These are phyloP conservation scores for Saccharomyces kudriavzevii DNA, from an alignment of 805 yeast genomes.

Conservation along the genomic window DNA sequence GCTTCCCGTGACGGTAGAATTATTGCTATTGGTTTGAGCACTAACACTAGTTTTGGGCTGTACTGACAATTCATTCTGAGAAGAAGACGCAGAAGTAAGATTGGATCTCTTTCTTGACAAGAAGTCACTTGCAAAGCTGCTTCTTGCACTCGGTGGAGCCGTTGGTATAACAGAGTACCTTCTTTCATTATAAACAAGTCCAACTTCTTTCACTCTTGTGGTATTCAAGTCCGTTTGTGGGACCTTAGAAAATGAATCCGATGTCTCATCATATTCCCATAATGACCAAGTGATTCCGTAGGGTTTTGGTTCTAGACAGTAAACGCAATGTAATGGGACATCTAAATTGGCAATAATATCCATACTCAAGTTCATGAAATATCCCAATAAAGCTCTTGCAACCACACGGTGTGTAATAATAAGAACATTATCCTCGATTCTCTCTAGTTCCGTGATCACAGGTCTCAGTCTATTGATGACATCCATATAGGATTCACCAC, in stretches of 20 bases:
- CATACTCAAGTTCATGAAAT: slow-evolving; percentile 74
- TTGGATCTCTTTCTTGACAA: slow-evolving; percentile 10
- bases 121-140: slow-evolving; percentile 11
- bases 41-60: not conserved
- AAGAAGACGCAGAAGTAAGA: slow-evolving; percentile 2
- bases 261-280: slow-evolving; percentile 73
- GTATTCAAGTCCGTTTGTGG: slow-evolving; percentile 35
- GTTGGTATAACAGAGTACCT: slow-evolving; percentile 71
- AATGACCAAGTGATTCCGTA: slow-evolving; percentile 92
- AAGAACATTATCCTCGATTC: slow-evolving; percentile 80
- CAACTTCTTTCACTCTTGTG: slow-evolving; percentile 57
- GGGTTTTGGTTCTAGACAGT: slow-evolving; percentile 85
- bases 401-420: slow-evolving; percentile 88
- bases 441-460: slow-evolving; percentile 82
- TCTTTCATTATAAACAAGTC: slow-evolving; percentile 60
- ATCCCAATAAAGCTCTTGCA: slow-evolving; percentile 77
- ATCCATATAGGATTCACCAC: slow-evolving; percentile 92
- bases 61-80: not conserved
- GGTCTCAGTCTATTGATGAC: slow-evolving; percentile 87
- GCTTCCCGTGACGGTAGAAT: not conserved
- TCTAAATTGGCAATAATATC: slow-evolving; percentile 82
- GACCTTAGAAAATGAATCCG: slow-evolving; percentile 71
- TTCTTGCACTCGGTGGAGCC: slow-evolving; percentile 41
- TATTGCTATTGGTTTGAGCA: not conserved
- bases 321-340: slow-evolving; percentile 86